Percentiles rank a stretch among this genome's conserved stretches.
These are phyloP conservation scores for Pseudogymnoascus destructans DNA, from an alignment of 2,329 filamentous ascomycete species.

Conservation along the genomic window DNA sequence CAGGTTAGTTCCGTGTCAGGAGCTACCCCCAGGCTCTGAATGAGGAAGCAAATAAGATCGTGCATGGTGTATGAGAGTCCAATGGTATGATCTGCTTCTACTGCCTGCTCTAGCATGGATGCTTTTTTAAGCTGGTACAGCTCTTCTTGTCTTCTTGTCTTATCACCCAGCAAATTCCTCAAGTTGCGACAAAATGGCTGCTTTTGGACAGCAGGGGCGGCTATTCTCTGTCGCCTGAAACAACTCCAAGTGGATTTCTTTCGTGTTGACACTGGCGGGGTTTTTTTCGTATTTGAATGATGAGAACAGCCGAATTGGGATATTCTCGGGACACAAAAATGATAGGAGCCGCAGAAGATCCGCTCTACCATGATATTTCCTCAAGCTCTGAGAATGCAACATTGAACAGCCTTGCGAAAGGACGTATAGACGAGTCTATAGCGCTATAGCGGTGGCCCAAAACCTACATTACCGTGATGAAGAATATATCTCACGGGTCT, in stretches of 20 bases:
- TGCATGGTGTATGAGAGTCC: neutral
- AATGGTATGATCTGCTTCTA: neutral
- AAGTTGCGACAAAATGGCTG: neutral
- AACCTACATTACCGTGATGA: neutral
- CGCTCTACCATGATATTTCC: neutral
- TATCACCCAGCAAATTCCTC: neutral
- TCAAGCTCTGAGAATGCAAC: neutral
- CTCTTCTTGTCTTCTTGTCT: neutral
- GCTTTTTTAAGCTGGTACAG: neutral
- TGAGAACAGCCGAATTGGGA: neutral
- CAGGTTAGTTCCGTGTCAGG: neutral
- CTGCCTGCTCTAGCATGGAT: neutral
- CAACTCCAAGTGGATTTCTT: neutral
- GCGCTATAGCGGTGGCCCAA: neutral
- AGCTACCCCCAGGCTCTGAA: neutral
- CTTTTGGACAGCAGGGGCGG: neutral
- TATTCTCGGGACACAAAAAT: neutral
- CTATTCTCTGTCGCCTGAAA: neutral
- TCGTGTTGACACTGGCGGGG: neutral
- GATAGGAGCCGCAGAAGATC: neutral
- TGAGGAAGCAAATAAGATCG: neutral
- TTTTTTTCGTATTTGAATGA: neutral
- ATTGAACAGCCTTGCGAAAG: neutral
- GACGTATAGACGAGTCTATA: neutral
- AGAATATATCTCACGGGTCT: neutral